Conservation (phyloP, 1,284 basidiomycete genomes). For the Amylostereum chailletii region DNA sequence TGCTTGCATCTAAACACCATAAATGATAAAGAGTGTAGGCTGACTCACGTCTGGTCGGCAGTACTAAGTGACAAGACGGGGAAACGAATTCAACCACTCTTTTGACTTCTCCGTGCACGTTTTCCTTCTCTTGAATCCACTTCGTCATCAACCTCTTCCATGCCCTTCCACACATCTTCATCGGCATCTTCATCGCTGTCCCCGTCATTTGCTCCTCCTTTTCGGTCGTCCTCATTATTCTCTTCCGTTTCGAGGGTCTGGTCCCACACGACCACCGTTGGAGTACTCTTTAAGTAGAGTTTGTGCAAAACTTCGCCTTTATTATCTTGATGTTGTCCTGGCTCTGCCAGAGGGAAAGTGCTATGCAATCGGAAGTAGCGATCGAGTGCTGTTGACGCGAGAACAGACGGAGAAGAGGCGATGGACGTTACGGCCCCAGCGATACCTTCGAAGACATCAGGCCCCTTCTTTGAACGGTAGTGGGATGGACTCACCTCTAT, state of each 20-base stretch:
- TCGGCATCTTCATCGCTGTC: slow-evolving; percentile 29
- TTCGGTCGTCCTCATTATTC: slow-evolving; percentile 37
- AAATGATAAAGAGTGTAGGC: too few relatives aligned
- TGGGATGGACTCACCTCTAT: slow-evolving; percentile 47
- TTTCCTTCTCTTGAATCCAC: slow-evolving; percentile 22
- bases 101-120: slow-evolving; percentile 1
- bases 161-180: slow-evolving; percentile 39
- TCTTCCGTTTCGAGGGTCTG: slow-evolving; percentile 19
- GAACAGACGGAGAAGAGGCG: slow-evolving; percentile 38
- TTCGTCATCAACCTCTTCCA: slow-evolving; percentile 19
- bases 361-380: slow-evolving; percentile 71
- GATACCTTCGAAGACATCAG: slow-evolving; percentile 38
- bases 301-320: slow-evolving; percentile 65
- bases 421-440: slow-evolving; percentile 62
- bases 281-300: slow-evolving; percentile 58
- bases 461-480: slow-evolving; percentile 2
- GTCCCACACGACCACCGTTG: slow-evolving; percentile 57
- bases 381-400: slow-evolving; percentile 60
- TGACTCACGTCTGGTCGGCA: too few relatives aligned
- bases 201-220: slow-evolving; percentile 10
- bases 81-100: neutral
- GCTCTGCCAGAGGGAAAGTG: slow-evolving; percentile 41
- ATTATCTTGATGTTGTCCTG: slow-evolving; percentile 44
- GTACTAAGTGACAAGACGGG: too few relatives aligned
- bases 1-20: too few relatives aligned